These are phyloP conservation scores for Scorias spongiosa DNA, from an alignment of 2,329 filamentous ascomycete genomes.

Conservation along the genomic window DNA sequence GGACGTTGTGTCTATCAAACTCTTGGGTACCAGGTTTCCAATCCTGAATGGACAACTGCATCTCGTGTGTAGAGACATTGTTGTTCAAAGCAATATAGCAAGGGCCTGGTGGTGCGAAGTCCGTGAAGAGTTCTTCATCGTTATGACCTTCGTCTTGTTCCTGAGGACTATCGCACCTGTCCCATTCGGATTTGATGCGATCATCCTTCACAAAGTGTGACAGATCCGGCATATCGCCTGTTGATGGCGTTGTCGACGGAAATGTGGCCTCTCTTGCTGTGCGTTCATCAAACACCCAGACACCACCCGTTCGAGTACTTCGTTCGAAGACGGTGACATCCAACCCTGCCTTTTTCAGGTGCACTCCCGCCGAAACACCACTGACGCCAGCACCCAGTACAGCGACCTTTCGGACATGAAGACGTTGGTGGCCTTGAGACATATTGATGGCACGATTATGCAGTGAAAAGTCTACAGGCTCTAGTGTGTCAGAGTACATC, in stretches of 20 bases:
- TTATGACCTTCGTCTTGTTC: not conserved
- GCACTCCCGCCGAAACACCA: slow-evolving; percentile 32
- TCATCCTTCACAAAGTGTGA: not conserved
- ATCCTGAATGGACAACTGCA: slow-evolving; percentile 32
- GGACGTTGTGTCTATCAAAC: slow-evolving; percentile 40
- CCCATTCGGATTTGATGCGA: not conserved
- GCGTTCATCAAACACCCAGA: slow-evolving; percentile 40
- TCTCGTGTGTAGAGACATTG: slow-evolving; percentile 37
- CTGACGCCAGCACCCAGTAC: slow-evolving; percentile 39
- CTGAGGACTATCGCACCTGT: not conserved
- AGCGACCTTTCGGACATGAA: slow-evolving; percentile 18
- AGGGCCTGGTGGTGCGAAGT: slow-evolving; percentile 36
- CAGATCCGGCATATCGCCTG: slow-evolving; percentile 18
- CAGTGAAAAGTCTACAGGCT: too few species aligned
- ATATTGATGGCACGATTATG: not conserved
- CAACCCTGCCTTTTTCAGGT: slow-evolving; percentile 30
- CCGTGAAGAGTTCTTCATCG: not conserved
- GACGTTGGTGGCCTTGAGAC: not conserved
- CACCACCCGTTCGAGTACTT: slow-evolving; percentile 35
- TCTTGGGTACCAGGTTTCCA: slow-evolving; percentile 48
- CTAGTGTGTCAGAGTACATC: too few species aligned
- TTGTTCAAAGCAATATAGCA: slow-evolving; percentile 39
- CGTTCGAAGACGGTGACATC: slow-evolving; percentile 42
- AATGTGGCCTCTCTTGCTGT: slow-evolving; percentile 34
- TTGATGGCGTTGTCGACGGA: slow-evolving; percentile 23